Base-by-base conservation (phyloP, 2,329 filamentous ascomycete species). In the Pezicula radicicola region DNA sequence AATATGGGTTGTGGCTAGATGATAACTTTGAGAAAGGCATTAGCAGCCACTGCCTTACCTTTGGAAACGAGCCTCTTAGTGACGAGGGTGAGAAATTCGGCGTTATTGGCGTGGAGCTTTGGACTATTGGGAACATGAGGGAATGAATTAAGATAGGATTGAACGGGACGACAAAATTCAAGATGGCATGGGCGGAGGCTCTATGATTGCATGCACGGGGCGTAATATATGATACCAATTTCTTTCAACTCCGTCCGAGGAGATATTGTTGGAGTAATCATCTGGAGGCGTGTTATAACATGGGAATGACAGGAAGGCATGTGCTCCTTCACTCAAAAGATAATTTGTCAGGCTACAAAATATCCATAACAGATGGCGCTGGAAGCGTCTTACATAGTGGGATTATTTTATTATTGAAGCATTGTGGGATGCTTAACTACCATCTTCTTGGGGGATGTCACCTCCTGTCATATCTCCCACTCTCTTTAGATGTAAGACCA, bases 31-130 rank as follows among this genome's bases (percentile, higher is more conserved):
- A 93, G 57, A 82, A 87, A 52, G 94, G 94, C 3, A 83, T 96
- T 48, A 96, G 90, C 64, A 85, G 87, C 40, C 78, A 83, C 4
- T 96, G 91, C 67, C 85, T 89, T 55, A 99, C 94, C 0, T 99
- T 97, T 72, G 91, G 91, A 1, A 99, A 99, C 61, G 92, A 97
- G 73, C 87, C 89, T 9, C 74, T 99, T 48, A 97, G 93, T 63
- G 93, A 97, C 50, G 90, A 95, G 64, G 94, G 93, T 1, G 84
- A 86, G 55, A 96, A 96, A 68, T 99, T 97, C 66, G 89, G 91
- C 54, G 83, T 99, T 12, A 67, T 97, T 30, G 93, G 91, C 1
- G 89, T 97, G 1, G 94, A 99, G 72, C 72, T 97, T 10, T 99
- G 94, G 94, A 91, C 89, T 66, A 80, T 97, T 61, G 93, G 94